Base-by-base conservation (phyloP, 1,284 basidiomycete genomes). In the Ceratobasidium sp. region DNA sequence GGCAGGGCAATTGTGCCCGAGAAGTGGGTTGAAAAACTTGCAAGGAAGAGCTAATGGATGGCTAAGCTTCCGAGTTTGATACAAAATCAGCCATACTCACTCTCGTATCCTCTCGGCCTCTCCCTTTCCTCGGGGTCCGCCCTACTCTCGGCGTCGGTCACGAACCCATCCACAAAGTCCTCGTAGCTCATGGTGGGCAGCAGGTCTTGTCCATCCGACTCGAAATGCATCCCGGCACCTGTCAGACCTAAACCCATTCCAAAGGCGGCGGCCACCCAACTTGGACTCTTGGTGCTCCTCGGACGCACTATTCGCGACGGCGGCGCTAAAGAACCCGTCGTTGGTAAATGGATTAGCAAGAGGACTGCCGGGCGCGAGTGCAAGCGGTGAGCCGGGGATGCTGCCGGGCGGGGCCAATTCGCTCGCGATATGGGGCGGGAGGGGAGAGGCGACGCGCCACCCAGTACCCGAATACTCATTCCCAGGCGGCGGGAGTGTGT, bases 11-110 rank as follows among this genome's bases (percentile, higher is more conserved):
- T 76, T 64, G 2, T 64, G 48, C 3, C 73, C 73, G 38, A 76
- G 64, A 35, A 76, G 38, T 1, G 73, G 73, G 35, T 76, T 76
- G 44, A 76, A 76, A 23, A 57, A 76, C 52, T 76, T 76, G 64
- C 73, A 76, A 1, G 73, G 73, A 0, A 76, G 64, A 33, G 73
- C 73, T 76, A 30, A 2, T 12, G 2, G 0, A 38, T 4, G n/a
- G 3, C 2, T 68, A 0, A 68, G 27, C 57, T 0, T 23, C 35
- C 10, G 6, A 18, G 16, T 5, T 23, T 52, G 16, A 18, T 3
- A 3, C 12, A n/a, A 8, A 52, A 7, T 20, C 10, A 14, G 3
- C 3, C 7, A n/a, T 16, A 76, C 73, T 30, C 38, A 76, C 73
- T 76, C 38, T 67, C 67, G 35, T 66, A 76, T 20, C 73, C 73